Percentiles rank a stretch among this genome's conserved stretches.
These are phyloP conservation scores for Boletus tylopilopsis DNA, from an alignment of 768 basidiomycete species.

Conservation along the genomic window DNA sequence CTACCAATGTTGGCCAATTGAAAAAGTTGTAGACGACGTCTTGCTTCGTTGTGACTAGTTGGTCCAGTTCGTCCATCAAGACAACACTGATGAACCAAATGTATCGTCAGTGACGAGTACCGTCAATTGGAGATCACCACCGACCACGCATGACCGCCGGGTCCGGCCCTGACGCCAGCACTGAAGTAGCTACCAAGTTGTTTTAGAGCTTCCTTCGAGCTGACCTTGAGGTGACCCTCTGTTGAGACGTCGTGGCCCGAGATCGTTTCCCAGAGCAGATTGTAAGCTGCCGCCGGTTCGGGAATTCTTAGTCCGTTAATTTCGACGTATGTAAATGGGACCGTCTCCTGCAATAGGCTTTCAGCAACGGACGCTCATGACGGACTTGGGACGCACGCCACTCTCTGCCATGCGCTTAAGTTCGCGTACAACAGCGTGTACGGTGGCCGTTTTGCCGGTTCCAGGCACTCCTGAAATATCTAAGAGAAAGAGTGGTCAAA, in stretches of 20 bases:
- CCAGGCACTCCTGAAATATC: slow-evolving; percentile 99
- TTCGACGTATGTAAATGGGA: slow-evolving; percentile 94
- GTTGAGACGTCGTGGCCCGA: slow-evolving; percentile 67
- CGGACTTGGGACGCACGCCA: slow-evolving; percentile 46
- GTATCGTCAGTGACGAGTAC: neutral
- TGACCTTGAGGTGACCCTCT: slow-evolving; percentile 62
- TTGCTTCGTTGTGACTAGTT: slow-evolving; percentile 92
- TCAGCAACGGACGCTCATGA: neutral
- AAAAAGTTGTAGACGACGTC: slow-evolving; percentile 99
- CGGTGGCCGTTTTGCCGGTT: slow-evolving; percentile 97
- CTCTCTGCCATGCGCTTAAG: slow-evolving; percentile 84
- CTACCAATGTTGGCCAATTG: slow-evolving; percentile 94
- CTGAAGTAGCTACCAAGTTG: slow-evolving; percentile 77
- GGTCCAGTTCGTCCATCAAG: slow-evolving; percentile 98
- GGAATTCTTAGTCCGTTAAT: slow-evolving; percentile 95
- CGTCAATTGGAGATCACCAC: slow-evolving; percentile 23
- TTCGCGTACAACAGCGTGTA: slow-evolving; percentile 88
- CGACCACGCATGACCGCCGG: slow-evolving; percentile 85
- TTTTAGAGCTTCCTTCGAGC: slow-evolving; percentile 79
- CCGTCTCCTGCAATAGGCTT: slow-evolving; percentile 62
- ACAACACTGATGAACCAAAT: slow-evolving; percentile 63
- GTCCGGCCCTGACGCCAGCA: slow-evolving; percentile 58
- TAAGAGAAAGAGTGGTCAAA: slow-evolving; percentile 28
- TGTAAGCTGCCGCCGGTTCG: slow-evolving; percentile 90
- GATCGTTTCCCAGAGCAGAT: slow-evolving; percentile 89